Conservation (phyloP, 257 asterid genomes). For the Lycium ferocissimum region DNA sequence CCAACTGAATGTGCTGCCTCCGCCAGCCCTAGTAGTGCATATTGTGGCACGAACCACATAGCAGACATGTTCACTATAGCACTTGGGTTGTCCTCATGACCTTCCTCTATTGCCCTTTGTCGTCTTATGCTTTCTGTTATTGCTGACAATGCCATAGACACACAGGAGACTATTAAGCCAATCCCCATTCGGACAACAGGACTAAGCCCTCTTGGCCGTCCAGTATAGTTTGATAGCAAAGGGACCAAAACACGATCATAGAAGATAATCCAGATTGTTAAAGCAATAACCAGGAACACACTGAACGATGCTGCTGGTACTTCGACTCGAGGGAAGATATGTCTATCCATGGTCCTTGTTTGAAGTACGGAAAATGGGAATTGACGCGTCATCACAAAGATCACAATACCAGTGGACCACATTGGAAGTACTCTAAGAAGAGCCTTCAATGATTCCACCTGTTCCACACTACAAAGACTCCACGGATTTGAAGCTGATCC, state of each 20-base stretch:
- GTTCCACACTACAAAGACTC: constrained; percentile 33
- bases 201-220: constrained; percentile 19
- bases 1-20: constrained; percentile 33
- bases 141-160: constrained; percentile 34
- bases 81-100: constrained; percentile 28
- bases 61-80: constrained; percentile 35
- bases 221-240: constrained; percentile 26
- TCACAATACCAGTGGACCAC: constrained; percentile 33
- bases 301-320: constrained; percentile 40
- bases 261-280: constrained; percentile 29
- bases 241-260: constrained; percentile 35
- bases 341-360: constrained; percentile 33
- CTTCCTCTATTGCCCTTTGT: constrained; percentile 18
- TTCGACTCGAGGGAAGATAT: constrained; percentile 30
- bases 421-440: constrained; percentile 31
- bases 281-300: constrained; percentile 8
- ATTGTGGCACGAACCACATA: constrained; percentile 39
- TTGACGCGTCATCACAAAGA: neutral
- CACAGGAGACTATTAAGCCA: constrained; percentile 27
- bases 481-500: constrained; percentile 28
- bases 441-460: constrained; percentile 32
- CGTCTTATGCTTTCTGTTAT: constrained; percentile 34
- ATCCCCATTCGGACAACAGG: constrained; percentile 33
- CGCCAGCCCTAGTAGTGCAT: constrained; percentile 32
- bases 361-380: constrained; percentile 31